Percentiles rank a stretch among this genome's conserved stretches.
These are phyloP conservation scores for Aspergillus spinulosporus DNA, from an alignment of 2,329 filamentous ascomycete species.

Conservation along the genomic window DNA sequence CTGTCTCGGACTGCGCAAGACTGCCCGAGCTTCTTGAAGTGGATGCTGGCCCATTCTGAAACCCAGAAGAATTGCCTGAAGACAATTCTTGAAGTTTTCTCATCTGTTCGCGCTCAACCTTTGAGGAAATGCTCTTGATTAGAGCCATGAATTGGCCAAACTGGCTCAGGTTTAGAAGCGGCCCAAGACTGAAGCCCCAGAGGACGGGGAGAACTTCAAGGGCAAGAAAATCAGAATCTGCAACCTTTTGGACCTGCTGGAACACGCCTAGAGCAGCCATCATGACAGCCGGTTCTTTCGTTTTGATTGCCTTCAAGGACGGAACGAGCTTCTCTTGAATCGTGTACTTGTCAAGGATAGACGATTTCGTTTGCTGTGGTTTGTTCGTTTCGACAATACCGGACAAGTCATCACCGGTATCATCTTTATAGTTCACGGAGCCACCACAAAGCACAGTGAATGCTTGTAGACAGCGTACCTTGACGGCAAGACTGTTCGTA, in stretches of 20 bases:
- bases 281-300: conserved; percentile 97
- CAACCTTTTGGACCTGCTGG: conserved; percentile 75
- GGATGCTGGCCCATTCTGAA: conserved; percentile 30
- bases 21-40: conserved; percentile 29
- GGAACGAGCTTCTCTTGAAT: conserved; percentile 98
- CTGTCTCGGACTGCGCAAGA: conserved; percentile 49
- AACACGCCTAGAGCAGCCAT: conserved; percentile 86
- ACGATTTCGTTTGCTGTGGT: conserved; percentile 66
- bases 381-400: conserved; percentile 57
- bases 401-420: conserved; percentile 68
- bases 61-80: conserved; percentile 54
- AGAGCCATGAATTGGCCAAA: conserved; percentile 89
- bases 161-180: conserved; percentile 80
- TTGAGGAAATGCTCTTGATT: conserved; percentile 75
- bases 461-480: conserved; percentile 86
- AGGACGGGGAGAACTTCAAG: conserved; percentile 86
- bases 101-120: conserved; percentile 85
- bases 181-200: conserved; percentile 89
- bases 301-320: conserved; percentile 88
- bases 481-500: conserved; percentile 91
- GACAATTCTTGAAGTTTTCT: conserved; percentile 84
- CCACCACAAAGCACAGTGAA: conserved; percentile 89
- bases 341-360: conserved; percentile 92
- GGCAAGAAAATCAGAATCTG: conserved; percentile 87
- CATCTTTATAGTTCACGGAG: conserved; percentile 50